Base-by-base conservation (phyloP, 352 stramenopile genomes). In the Pythium volutum region DNA sequence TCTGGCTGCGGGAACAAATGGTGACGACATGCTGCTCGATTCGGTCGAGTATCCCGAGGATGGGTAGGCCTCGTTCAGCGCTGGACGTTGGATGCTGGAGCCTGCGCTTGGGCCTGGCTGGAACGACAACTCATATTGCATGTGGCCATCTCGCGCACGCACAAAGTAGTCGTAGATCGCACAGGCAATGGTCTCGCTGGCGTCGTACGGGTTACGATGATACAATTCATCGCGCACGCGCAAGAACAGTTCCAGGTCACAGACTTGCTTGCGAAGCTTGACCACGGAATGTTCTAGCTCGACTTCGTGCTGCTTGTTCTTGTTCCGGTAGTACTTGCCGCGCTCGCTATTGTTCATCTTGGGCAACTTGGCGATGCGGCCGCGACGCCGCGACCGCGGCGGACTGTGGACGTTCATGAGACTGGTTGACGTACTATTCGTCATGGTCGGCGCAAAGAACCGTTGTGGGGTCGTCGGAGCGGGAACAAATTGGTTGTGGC, bases 321-420 rank as follows among this genome's bases (percentile, higher is more conserved):
- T 87, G 51, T 76, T 67, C 8, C 77, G 70, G 45, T 87, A 87
- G 73, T 83, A 87, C 59, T 87, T 87, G 57, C 77, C 77, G 20
- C 77, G 73, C 63, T 87, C 77, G 25, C 73, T 84, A 62, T 87
- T 87, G 73, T 69, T 87, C 75, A 87, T 87, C 57, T 76, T 79
- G 26, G 77, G 77, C 41, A 87, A 55, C 57, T 77, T 84, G 48
- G 62, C 52, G 16, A 62, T 66, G 42, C 47, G 74, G 47, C 41
- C 74, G 50, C 58, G 59, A 5, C 33, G 16, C 22, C 50, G 16
- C 18, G 25, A 23, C 4, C 5, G 27, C 41, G 14, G n/a, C 25
- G 47, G 36, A 16, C 33, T 2, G 11, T 22, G 33, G 29, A 11
- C 8, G 4, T 47, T 45, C 25, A 34, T 54, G 20, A 31, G 42